A percentile compares a stretch with the other conserved stretches of the same genome.
Evolutionary conservation across 805 yeast species (phyloP).

Genomic region (Cyberlindnera xylosilytica): DNA sequence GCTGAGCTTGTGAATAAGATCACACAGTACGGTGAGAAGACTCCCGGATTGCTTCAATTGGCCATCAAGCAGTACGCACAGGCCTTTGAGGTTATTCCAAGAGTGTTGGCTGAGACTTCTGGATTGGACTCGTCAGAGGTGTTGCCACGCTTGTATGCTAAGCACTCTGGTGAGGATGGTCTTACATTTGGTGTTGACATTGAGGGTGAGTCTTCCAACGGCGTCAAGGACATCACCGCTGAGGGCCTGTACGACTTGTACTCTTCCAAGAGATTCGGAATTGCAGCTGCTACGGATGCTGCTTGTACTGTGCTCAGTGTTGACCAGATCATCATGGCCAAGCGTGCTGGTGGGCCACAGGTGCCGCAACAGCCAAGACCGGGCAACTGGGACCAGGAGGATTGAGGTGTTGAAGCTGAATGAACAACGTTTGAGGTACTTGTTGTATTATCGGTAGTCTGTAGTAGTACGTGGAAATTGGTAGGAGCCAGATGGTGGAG

Average conservation of each 20-base stretch:
- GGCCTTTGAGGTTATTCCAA: constrained; percentile 92
- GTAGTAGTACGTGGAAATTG: no score
- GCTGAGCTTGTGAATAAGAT: constrained; percentile 79
- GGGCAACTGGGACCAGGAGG: constrained; percentile 96
- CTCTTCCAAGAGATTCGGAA: constrained; percentile 79
- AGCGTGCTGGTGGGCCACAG: constrained; percentile 98
- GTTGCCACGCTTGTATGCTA: constrained; percentile 85
- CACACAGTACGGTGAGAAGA: constrained; percentile 83
- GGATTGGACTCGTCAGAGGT: constrained; percentile 90
- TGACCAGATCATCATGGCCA: constrained; percentile 98
- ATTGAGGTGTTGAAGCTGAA: constrained; percentile 34
- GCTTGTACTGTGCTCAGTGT: constrained; percentile 86
- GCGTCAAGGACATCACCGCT: constrained; percentile 66
- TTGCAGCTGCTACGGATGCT: constrained; percentile 92
- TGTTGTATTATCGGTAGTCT: no score
- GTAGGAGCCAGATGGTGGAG: no score
- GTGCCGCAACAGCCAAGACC: constrained; percentile 79
- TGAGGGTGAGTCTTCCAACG: constrained; percentile 66
- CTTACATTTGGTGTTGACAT: constrained; percentile 66
- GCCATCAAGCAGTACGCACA: constrained; percentile 93
- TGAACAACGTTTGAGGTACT: neutral
- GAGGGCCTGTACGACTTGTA: constrained; percentile 77
- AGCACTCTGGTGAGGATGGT: constrained; percentile 57
- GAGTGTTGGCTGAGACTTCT: constrained; percentile 90
- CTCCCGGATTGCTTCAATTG: constrained; percentile 89